A percentile compares a stretch with the other conserved stretches of the same genome.
These are phyloP conservation scores for Saturnispora halmiae DNA, from an alignment of 805 yeast genomes.

Conservation along the genomic window DNA sequence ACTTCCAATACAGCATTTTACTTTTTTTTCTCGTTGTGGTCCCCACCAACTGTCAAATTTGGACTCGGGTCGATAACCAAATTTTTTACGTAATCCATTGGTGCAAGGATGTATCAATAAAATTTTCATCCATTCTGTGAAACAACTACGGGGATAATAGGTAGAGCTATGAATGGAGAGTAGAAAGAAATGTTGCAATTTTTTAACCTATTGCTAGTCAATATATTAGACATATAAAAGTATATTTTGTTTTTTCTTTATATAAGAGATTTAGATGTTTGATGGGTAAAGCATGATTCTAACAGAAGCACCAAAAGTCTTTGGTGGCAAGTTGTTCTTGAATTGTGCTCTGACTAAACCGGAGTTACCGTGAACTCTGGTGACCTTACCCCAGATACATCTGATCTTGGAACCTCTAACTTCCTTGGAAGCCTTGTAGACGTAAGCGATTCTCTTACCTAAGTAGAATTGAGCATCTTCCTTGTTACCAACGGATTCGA, in stretches of 20 bases:
- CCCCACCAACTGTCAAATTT: conserved; percentile 4
- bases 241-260: conserved; percentile 13
- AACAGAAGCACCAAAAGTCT: conserved; percentile 99
- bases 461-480: conserved; percentile 98
- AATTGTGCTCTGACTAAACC: conserved; percentile 98
- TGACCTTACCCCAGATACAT: conserved; percentile 99
- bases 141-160: not conserved
- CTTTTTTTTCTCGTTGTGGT: conserved; percentile 6
- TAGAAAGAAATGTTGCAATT: conserved; percentile 3
- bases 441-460: conserved; percentile 99
- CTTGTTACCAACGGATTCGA: conserved; percentile 89
- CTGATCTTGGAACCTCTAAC: conserved; percentile 98
- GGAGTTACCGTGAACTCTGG: conserved; percentile 98
- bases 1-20: not conserved
- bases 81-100: no score
- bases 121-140: not conserved
- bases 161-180: not conserved
- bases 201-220: conserved; percentile 11
- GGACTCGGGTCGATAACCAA: conserved; percentile 2
- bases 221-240: conserved; percentile 16
- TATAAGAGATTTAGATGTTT: conserved; percentile 66
- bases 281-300: conserved; percentile 99
- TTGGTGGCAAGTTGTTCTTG: conserved; percentile 98
- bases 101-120: conserved; percentile 5
- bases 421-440: conserved; percentile 97